phyloP scores from a whole-genome alignment of 1,139 yeast genomes.

The Trichomonascaceae sp. region DNA sequence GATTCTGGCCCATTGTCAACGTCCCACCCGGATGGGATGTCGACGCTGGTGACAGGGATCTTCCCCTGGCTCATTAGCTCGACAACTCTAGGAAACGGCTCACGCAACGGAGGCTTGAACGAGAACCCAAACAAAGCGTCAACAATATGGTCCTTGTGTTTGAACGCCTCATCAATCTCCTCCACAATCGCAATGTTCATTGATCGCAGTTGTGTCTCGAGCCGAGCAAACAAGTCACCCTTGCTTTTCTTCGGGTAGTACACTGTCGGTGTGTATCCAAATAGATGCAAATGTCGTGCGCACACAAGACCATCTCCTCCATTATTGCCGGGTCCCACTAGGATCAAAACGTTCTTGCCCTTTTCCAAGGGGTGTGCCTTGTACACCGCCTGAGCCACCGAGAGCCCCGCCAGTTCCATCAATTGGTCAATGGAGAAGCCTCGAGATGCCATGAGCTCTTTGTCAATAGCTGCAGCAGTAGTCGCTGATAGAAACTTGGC shows the following conservation, averaged over 20 bases:
- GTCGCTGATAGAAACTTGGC: constrained; percentile 25
- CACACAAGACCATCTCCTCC: constrained; percentile 97
- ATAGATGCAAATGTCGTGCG: constrained; percentile 72
- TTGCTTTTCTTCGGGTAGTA: constrained; percentile 30
- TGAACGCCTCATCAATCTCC: constrained; percentile 17
- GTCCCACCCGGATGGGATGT: constrained; percentile 95
- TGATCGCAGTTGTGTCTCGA: constrained; percentile 47
- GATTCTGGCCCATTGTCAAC: constrained; percentile 70
- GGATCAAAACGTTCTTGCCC: constrained; percentile 40
- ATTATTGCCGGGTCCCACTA: constrained; percentile 93
- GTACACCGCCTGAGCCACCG: constrained; percentile 81
- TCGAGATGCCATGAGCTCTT: constrained; percentile 62
- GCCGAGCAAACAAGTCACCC: constrained; percentile 25
- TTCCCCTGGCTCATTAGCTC: constrained; percentile 31
- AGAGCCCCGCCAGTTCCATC: constrained; percentile 93
- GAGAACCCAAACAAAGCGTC: constrained; percentile 92
- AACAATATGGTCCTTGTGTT: constrained; percentile 36
- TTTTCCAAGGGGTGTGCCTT: constrained; percentile 38
- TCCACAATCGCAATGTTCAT: constrained; percentile 37
- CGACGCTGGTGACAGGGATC: constrained; percentile 62
- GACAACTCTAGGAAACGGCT: constrained; percentile 58
- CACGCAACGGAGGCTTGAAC: constrained; percentile 76
- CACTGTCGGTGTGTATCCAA: constrained; percentile 66
- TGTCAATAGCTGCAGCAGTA: constrained; percentile 68
- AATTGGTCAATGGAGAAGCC: constrained; percentile 83